Percentiles rank a stretch among this genome's conserved stretches.
These are phyloP conservation scores for Xylariaceae sp. DNA, from an alignment of 2,329 filamentous ascomycete genomes.

Conservation along the genomic window DNA sequence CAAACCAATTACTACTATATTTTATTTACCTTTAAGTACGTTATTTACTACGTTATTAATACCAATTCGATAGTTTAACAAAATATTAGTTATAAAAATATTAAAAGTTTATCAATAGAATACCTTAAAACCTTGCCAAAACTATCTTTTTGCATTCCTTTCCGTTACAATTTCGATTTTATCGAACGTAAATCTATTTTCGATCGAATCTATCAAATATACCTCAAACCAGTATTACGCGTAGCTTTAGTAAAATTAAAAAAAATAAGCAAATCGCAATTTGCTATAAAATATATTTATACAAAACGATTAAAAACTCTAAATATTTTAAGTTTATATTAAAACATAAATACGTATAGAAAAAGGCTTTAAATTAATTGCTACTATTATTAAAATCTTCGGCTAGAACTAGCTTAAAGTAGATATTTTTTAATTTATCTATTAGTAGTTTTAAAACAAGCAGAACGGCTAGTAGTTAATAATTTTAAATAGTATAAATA, in stretches of 20 bases:
- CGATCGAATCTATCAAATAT: conserved; percentile 8
- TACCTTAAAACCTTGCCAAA: conserved; percentile 10
- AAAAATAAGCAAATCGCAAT: conserved; percentile 19
- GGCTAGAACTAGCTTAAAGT: conserved; percentile 22
- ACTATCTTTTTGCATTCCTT: conserved; percentile 10
- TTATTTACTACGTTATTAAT: too few species aligned
- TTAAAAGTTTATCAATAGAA: too few species aligned
- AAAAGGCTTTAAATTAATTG: conserved; percentile 32
- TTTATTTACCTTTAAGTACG: too few species aligned
- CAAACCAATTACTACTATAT: too few species aligned
- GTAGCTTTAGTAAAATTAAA: conserved; percentile 15
- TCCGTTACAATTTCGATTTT: conserved; percentile 10
- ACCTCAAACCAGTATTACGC: conserved; percentile 7
- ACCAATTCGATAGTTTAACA: too few species aligned
- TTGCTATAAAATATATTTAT: conserved; percentile 12
- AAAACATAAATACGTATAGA: conserved; percentile 29
- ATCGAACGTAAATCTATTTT: conserved; percentile 11
- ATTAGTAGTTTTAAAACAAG: conserved; percentile 30
- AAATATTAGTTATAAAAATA: too few species aligned
- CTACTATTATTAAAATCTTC: conserved; percentile 25
- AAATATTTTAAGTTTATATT: conserved; percentile 35
- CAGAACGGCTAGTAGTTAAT: conserved; percentile 31
- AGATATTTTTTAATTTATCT: conserved; percentile 26
- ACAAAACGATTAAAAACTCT: conserved; percentile 11
- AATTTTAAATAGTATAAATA: conserved; percentile 37